Evolutionary conservation across 345 rosid species (phyloP), one percentile per base, ranked within the genome.

Genomic region (Laguncularia racemosa): DNA sequence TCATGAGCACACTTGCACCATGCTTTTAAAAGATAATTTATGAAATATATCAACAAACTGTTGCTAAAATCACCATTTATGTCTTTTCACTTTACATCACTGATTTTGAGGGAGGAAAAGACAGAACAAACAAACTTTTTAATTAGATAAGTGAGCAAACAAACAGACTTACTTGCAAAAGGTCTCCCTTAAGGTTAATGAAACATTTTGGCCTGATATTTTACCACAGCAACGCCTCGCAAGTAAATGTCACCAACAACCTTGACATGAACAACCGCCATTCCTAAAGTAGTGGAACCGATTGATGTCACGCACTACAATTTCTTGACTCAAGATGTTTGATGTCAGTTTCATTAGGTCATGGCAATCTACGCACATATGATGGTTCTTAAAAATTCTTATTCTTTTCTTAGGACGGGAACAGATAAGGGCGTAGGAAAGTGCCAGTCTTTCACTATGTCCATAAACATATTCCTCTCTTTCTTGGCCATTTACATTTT

Each of bases 281-380:
- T 46, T 20, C 60, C 33, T 57, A 23, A 57, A 57, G 28, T 57
- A 16, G 15, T 57, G 60, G 60, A 57, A 57, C 20, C 21, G 33
- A 17, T 21, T 19, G 15, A 43, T 16, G 43, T 57, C 60, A 45
- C 60, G 51, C 19, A 57, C 26, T 16, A 57, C 46, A 12, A 57
- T 57, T 45, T 57, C 60, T 13, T 16, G 48, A 57, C 47, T 16
- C 5, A 19, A 16, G 47, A 20, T 46, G 33, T 57, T 38, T 14
- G 60, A 57, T 21, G 13, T 57, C 16, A 57, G 13, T 57, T 50
- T 57, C 51, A 57, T 57, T 18, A 57, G 17, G 13, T 57, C 60
- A 57, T 57, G 60, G 60, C 60, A 57, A 40, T 57, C 60, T 18
- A 33, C 33, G 33, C 60, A 57, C 28, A 57, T 46, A 40, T 50